Conservation (phyloP, 257 asterid genomes). For the Nicotiana obtusifolia region DNA sequence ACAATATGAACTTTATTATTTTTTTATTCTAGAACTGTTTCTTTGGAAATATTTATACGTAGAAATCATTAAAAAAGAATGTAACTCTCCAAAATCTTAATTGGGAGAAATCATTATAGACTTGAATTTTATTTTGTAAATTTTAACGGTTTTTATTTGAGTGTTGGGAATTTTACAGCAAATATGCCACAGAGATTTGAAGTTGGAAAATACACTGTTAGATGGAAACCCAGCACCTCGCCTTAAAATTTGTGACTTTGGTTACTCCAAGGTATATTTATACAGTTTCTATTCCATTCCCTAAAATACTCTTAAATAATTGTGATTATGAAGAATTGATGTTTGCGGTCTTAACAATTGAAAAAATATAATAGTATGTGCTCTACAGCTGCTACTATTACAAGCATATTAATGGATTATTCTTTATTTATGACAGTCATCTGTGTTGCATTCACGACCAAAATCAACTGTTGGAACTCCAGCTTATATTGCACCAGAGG, state of each 20-base stretch:
- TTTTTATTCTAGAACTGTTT: background rate
- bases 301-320: background rate
- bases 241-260: constrained; percentile 51
- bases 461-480: constrained; percentile 37
- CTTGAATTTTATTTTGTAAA: too few species aligned
- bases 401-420: background rate
- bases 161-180: constrained; percentile 33
- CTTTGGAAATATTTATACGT: background rate
- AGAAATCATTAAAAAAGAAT: too few species aligned
- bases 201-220: constrained; percentile 57
- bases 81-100: background rate
- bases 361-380: background rate
- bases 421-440: constrained; percentile 33
- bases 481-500: constrained; percentile 35
- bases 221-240: constrained; percentile 81
- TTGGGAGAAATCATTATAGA: background rate
- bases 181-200: constrained; percentile 72
- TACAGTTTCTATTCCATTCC: constrained; percentile 15
- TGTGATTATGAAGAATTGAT: background rate
- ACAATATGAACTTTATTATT: background rate
- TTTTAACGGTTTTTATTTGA: background rate
- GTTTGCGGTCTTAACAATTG: background rate
- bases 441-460: constrained; percentile 55
- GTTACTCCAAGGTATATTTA: constrained; percentile 37
- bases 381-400: background rate